Percentiles rank a stretch among this genome's conserved stretches.
Evolutionary conservation across 106 monocot species (phyloP).

Genomic region (Platanthera zijinensis): DNA sequence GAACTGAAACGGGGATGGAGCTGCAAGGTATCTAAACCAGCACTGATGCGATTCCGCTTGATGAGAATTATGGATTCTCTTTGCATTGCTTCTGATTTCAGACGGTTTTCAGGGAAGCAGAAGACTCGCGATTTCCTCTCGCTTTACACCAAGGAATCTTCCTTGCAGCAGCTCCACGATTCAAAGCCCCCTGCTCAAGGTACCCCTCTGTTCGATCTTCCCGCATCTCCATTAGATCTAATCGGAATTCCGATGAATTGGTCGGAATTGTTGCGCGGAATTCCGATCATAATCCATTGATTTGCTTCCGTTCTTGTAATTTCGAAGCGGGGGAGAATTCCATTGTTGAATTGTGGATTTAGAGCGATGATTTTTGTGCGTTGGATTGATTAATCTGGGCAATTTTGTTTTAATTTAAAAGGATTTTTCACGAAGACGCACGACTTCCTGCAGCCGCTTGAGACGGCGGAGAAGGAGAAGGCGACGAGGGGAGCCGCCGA

Average conservation of each 20-base stretch:
- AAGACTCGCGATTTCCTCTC: conserved; percentile 72
- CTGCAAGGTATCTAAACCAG: conserved; percentile 17
- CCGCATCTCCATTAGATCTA: not conserved
- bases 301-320: not conserved
- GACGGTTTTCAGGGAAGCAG: conserved; percentile 35
- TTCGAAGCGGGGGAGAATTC: not conserved
- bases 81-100: conserved; percentile 2
- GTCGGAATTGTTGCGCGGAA: too few species aligned
- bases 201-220: not conserved
- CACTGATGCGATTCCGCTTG: not conserved
- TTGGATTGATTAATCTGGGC: not conserved
- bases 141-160: conserved; percentile 52
- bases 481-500: conserved; percentile 1
- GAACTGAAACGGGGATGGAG: conserved; percentile 16
- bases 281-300: not conserved
- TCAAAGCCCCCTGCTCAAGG: conserved; percentile 39
- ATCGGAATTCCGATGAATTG: not conserved
- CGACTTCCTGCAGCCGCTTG: conserved; percentile 54
- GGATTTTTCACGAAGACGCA: conserved; percentile 47
- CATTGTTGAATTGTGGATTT: not conserved
- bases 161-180: conserved; percentile 39
- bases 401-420: conserved; percentile 14
- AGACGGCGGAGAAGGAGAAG: conserved; percentile 15
- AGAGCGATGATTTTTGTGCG: not conserved
- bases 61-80: not conserved